Base-by-base conservation (phyloP, 768 basidiomycete species). In the Lentinula aciculospora region DNA sequence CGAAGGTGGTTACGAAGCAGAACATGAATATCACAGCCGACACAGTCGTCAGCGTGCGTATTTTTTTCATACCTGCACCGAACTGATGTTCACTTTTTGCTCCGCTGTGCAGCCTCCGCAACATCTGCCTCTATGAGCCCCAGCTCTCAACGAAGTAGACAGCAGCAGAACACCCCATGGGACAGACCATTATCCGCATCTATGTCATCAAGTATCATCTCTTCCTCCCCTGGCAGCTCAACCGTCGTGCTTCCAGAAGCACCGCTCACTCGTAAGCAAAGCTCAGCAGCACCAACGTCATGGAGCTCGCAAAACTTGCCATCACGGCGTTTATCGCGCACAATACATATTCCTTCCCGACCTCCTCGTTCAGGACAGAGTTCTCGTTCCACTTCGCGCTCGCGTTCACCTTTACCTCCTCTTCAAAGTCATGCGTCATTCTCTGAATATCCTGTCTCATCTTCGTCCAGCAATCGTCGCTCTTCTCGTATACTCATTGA, bases 361-460 rank as follows among this genome's bases (percentile, higher is more conserved):
- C 79, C 85, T 19, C 75, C 83, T 49, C 84, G 76, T 55, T 93
- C 92, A 56, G 85, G 83, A 29, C 85, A 88, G 62, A 91, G 88
- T 67, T 98, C 96, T 21, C 89, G 96, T 32, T 97, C 94, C 8
- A 94, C 90, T 19, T 98, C 96, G 56, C 87, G 95, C 46, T 98
- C 96, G 4, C 84, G 94, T 40, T 98, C 97, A 0, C 95, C 94
- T 1, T 79, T 97, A 54, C 94, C 94, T 9, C 82, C 85, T 37
- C 65, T 81, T 57, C 78, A 84, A 56, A 80, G 79, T 3, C 86
- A 86, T 70, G 71, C 78, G 60, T 84, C 81, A 68, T 88, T 88
- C 62, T 80, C 84, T 4, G 84, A 88, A 51, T 79, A 81, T 21
- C 69, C 74, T 58, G 73, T 71, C 4, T 69, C 76, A 57, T 65